A percentile compares a stretch with the other conserved stretches of the same genome.
Evolutionary conservation across 2,329 filamentous ascomycete species (phyloP).

Genomic region (Zymoseptoria brevis): DNA sequence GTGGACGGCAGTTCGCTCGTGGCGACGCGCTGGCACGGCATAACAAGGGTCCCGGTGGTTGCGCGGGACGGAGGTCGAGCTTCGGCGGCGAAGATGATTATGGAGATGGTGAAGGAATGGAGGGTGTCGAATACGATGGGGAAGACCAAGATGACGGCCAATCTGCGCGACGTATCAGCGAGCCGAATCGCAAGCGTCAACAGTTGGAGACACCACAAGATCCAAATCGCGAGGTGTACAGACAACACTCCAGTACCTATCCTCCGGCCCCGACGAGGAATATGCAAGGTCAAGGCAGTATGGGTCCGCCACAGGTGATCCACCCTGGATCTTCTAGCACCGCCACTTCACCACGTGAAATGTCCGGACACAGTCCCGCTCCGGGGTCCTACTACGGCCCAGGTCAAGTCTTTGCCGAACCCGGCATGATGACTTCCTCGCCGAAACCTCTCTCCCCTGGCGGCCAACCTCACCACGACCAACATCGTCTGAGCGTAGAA

Average conservation of each 20-base stretch:
- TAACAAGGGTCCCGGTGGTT: slow-evolving; percentile 91
- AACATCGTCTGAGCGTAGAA: slow-evolving; percentile 46
- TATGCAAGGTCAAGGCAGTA: slow-evolving; percentile 19
- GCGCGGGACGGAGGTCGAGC: slow-evolving; percentile 82
- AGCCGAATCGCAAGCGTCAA: slow-evolving; percentile 67
- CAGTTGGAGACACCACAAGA: slow-evolving; percentile 55
- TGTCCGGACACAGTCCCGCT: slow-evolving; percentile 26
- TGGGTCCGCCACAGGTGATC: slow-evolving; percentile 31
- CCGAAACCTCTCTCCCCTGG: slow-evolving; percentile 75
- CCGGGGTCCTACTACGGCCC: slow-evolving; percentile 23
- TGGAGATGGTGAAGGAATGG: slow-evolving; percentile 45
- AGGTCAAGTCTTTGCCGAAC: slow-evolving; percentile 59
- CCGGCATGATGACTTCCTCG: slow-evolving; percentile 68
- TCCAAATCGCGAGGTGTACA: slow-evolving; percentile 49
- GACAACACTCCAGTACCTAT: slow-evolving; percentile 67
- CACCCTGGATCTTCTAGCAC: slow-evolving; percentile 24
- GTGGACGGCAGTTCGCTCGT: slow-evolving; percentile 86
- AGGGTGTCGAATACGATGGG: slow-evolving; percentile 54
- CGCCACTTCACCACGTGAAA: slow-evolving; percentile 31
- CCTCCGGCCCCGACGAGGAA: slow-evolving; percentile 44
- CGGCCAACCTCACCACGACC: slow-evolving; percentile 34
- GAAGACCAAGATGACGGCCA: slow-evolving; percentile 51
- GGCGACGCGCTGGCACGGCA: slow-evolving; percentile 92
- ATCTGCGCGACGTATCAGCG: slow-evolving; percentile 52
- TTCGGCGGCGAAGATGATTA: slow-evolving; percentile 71